These are phyloP conservation scores for Hydnomerulius pinastri DNA, from an alignment of 768 basidiomycete species.

Conservation along the genomic window DNA sequence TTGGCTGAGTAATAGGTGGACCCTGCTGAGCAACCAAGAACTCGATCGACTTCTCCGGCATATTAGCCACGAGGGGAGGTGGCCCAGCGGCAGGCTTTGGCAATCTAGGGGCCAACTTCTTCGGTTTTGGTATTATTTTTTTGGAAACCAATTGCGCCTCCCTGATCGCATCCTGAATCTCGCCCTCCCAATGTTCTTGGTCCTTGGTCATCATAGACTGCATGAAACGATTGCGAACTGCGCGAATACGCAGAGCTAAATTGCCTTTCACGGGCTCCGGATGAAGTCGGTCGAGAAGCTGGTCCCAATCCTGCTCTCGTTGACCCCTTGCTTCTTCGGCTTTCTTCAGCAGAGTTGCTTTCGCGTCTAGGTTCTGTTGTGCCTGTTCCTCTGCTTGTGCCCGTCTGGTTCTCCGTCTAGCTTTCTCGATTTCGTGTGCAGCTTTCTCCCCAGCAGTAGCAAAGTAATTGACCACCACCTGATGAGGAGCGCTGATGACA, in stretches of 20 bases:
- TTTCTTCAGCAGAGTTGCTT: constrained; percentile 59
- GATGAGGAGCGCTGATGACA: constrained; percentile 57
- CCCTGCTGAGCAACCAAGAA: constrained; percentile 54
- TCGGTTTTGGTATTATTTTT: constrained; percentile 42
- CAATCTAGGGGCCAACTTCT: constrained; percentile 5
- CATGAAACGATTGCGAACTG: constrained; percentile 58
- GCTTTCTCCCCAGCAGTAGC: constrained; percentile 40
- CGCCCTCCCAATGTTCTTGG: constrained; percentile 60
- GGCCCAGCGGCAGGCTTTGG: constrained; percentile 22
- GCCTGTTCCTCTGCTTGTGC: constrained; percentile 29
- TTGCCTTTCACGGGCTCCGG: constrained; percentile 52
- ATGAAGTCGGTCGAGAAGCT: constrained; percentile 55
- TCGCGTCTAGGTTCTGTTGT: constrained; percentile 44
- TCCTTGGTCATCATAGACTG: constrained; percentile 56
- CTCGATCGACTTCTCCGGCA: constrained; percentile 53
- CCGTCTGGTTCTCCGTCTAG: constrained; percentile 36
- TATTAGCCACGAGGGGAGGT: constrained; percentile 43
- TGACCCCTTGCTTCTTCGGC: constrained; percentile 60
- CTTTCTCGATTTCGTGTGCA: constrained; percentile 45
- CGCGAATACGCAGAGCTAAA: constrained; percentile 51
- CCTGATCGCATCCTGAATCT: constrained; percentile 55
- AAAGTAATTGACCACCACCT: constrained; percentile 49
- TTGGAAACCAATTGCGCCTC: constrained; percentile 54
- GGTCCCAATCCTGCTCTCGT: constrained; percentile 68
- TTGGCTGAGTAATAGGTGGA: constrained; percentile 36